A percentile compares a stretch with the other conserved stretches of the same genome.
Evolutionary conservation across 2,329 filamentous ascomycete genomes (phyloP).

Genomic region (Sporothrix humicola): DNA sequence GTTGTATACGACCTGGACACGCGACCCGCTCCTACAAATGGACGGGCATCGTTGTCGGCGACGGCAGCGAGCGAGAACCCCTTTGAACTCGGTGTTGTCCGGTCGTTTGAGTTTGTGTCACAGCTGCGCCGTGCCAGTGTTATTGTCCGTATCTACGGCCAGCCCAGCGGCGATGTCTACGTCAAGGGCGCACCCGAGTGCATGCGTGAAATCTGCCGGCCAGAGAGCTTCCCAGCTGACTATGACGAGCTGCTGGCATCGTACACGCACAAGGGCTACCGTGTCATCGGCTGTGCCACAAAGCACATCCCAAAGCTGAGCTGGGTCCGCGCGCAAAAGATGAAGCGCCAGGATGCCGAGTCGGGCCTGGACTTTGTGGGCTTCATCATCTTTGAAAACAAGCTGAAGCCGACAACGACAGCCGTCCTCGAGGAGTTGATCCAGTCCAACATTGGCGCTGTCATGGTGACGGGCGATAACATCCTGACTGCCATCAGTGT

Average conservation of each 20-base stretch:
- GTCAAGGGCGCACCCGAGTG: slow-evolving; percentile 97
- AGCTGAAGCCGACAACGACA: slow-evolving; percentile 86
- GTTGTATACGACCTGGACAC: slow-evolving; percentile 37
- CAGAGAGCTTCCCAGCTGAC: slow-evolving; percentile 82
- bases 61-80: slow-evolving; percentile 46
- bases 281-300: slow-evolving; percentile 93
- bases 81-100: slow-evolving; percentile 87
- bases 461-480: slow-evolving; percentile 99
- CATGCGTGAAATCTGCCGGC: slow-evolving; percentile 89
- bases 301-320: slow-evolving; percentile 86
- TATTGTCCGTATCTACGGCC: slow-evolving; percentile 85
- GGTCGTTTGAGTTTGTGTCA: slow-evolving; percentile 92
- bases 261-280: slow-evolving; percentile 95
- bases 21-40: slow-evolving; percentile 23
- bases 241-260: slow-evolving; percentile 88
- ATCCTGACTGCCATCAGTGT: slow-evolving; percentile 97
- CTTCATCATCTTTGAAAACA: slow-evolving; percentile 99
- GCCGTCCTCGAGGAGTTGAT: slow-evolving; percentile 81
- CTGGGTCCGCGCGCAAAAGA: slow-evolving; percentile 94
- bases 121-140: slow-evolving; percentile 92
- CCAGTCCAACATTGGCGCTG: slow-evolving; percentile 80
- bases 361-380: slow-evolving; percentile 84
- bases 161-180: slow-evolving; percentile 82
- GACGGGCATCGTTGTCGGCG: slow-evolving; percentile 39
- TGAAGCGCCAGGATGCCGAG: slow-evolving; percentile 86